Base-by-base conservation (phyloP, 2,329 filamentous ascomycete genomes). In the Pseudogymnoascus sp. region DNA sequence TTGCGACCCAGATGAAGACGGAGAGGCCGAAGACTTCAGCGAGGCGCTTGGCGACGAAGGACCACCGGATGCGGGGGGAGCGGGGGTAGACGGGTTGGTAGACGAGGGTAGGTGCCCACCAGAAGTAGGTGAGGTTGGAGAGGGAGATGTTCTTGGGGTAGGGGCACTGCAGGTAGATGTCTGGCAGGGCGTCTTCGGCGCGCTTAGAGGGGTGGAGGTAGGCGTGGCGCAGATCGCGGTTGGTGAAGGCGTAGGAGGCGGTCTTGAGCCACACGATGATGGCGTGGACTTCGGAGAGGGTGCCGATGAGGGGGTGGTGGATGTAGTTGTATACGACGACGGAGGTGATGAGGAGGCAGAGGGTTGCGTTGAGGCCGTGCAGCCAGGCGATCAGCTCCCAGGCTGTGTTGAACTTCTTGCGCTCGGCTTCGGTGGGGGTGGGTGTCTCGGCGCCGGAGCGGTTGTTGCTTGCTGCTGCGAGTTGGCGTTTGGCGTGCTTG, bases 21-120 rank as follows among this genome's bases (percentile, higher is more conserved):
- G 86, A 86, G 45, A 97, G 81, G 18, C 86, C 86, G 64, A 88
- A 82, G 5, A 91, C 83, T 76, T 99, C 95, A 59, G 83, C 83
- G 51, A 93, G 73, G 14, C 95, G 86, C 77, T 96, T 97, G 64
- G 84, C 78, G 40, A 97, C 91, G 73, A 96, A 99, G 3, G 84
- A 74, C 92, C 93, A 97, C 66, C 95, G 84, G 69, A 97, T 90
- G 64, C 82, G 84, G 7, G 85, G 79, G 5, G 90, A 92, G 47
- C 93, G 89, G 18, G 95, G 95, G 74, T 99, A 99, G 12, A 95
- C 91, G 1, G 95, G 95, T 78, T 99, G 95, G 75, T 99, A 99
- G 51, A 97, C 89, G 62, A 99, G 82, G 0, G 95, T 99, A 0
- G 95, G 95, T 0, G 93, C 95, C 87, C 93, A 93, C 93, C 95